These are phyloP conservation scores for Colletotrichum sp. DNA, from an alignment of 2,329 filamentous ascomycete species.

Conservation along the genomic window DNA sequence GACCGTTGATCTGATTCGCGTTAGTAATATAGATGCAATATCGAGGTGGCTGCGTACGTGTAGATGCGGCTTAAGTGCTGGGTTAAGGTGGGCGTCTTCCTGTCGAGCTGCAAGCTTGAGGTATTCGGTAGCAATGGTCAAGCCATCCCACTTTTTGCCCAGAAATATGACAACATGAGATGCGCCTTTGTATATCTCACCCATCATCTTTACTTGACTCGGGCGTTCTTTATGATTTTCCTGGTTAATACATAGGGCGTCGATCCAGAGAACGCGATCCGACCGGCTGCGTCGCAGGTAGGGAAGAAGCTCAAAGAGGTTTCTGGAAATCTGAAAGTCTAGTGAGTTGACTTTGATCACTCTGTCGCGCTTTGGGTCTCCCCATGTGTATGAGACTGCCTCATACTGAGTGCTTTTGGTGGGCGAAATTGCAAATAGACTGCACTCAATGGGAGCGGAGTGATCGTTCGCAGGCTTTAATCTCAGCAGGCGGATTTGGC, in stretches of 20 bases:
- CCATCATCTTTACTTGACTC: neutral
- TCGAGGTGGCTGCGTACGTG: neutral
- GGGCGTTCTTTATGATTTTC: too few relatives aligned
- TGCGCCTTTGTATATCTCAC: neutral
- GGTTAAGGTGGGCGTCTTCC: neutral
- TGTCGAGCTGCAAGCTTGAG: neutral
- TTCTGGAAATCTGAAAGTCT: neutral
- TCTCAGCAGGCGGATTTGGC: neutral
- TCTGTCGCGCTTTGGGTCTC: fast-evolving
- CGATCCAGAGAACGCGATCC: neutral
- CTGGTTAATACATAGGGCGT: neutral
- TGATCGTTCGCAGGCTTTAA: neutral
- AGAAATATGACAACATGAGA: neutral
- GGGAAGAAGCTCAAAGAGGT: neutral
- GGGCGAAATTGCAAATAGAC: neutral
- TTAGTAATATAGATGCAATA: neutral
- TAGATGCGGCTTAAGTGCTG: neutral
- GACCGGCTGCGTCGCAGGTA: neutral
- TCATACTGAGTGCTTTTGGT: neutral
- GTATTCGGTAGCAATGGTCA: neutral
- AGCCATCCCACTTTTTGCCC: neutral
- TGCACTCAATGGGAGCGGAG: neutral
- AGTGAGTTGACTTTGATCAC: neutral
- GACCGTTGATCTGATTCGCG: neutral
- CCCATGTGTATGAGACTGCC: neutral